Percentiles rank a stretch among this genome's conserved stretches.
These are phyloP conservation scores for Trichoderma aggressivum DNA, from an alignment of 2,329 filamentous ascomycete genomes.

Conservation along the genomic window DNA sequence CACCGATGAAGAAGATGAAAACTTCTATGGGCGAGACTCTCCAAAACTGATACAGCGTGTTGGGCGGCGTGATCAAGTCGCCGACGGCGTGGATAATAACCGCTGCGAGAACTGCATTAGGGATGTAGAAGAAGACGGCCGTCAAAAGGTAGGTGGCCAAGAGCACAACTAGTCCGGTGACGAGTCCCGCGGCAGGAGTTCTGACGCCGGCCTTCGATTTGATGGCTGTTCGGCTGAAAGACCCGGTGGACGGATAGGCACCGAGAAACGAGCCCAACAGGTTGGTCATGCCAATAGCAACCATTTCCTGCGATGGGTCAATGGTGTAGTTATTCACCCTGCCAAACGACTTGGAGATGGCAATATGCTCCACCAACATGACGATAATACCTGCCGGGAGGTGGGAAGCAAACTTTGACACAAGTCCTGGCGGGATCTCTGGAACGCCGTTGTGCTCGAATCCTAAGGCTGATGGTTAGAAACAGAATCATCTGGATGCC, in stretches of 20 bases:
- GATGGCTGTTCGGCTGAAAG: conserved; percentile 93
- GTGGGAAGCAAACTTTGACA: conserved; percentile 65
- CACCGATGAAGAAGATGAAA: conserved; percentile 87
- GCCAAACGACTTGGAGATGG: conserved; percentile 95
- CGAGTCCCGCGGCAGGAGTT: conserved; percentile 84
- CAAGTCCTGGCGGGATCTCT: conserved; percentile 60
- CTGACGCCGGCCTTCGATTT: conserved; percentile 95
- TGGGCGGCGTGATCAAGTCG: conserved; percentile 86
- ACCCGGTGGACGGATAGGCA: conserved; percentile 88
- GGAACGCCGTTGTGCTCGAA: conserved; percentile 79
- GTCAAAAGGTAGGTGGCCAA: conserved; percentile 87
- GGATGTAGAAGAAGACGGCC: conserved; percentile 90
- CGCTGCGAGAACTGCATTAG: conserved; percentile 72
- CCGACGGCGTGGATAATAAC: conserved; percentile 96
- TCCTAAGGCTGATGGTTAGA: conserved; percentile 40
- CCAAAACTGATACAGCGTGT: conserved; percentile 95
- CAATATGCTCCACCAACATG: conserved; percentile 94
- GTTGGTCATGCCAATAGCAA: conserved; percentile 89
- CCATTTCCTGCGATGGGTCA: conserved; percentile 91
- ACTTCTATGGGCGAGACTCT: conserved; percentile 86
- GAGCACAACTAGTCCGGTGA: conserved; percentile 81
- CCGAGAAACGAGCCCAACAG: conserved; percentile 88
- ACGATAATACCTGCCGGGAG: conserved; percentile 87
- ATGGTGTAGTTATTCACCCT: conserved; percentile 95
- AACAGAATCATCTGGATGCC: not conserved